Percentiles rank a stretch among this genome's conserved stretches.
Evolutionary conservation across 371 early-diverging fungal species (phyloP).

Genomic region (Circinella minor): DNA sequence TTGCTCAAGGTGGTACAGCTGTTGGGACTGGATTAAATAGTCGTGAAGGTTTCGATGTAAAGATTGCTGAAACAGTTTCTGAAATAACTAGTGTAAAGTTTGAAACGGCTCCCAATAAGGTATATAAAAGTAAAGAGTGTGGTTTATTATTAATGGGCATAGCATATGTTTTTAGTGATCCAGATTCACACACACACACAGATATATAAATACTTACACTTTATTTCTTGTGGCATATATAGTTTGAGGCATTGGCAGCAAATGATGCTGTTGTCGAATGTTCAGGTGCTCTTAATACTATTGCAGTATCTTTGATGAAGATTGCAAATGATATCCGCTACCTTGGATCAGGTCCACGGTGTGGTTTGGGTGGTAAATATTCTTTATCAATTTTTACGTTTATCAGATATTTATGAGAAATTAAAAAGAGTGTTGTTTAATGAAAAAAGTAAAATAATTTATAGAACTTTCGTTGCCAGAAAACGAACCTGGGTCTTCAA

Average conservation of each 20-base stretch:
- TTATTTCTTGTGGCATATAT: neutral
- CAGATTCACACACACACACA: neutral
- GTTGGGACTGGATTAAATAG: constrained; percentile 94
- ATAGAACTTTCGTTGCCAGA: constrained; percentile 77
- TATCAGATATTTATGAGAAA: too few species aligned
- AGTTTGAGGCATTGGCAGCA: constrained; percentile 89
- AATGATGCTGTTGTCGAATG: constrained; percentile 91
- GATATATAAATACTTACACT: neutral
- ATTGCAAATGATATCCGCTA: constrained; percentile 92
- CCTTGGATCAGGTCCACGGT: constrained; percentile 90
- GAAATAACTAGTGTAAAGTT: constrained; percentile 75
- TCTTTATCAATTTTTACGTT: too few species aligned
- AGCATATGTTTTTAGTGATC: neutral
- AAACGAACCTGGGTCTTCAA: constrained; percentile 92
- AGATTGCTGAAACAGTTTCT: constrained; percentile 77
- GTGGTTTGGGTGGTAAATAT: constrained; percentile 75
- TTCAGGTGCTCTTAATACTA: constrained; percentile 82
- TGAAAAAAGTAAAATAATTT: too few species aligned
- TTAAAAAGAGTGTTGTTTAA: too few species aligned
- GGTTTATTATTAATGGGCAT: too few species aligned
- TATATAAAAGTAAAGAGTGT: neutral
- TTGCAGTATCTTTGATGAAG: constrained; percentile 88
- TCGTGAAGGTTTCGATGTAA: constrained; percentile 74
- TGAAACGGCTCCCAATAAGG: constrained; percentile 87
- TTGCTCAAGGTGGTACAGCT: constrained; percentile 91